These are phyloP conservation scores for Agrostemma githago DNA, from an alignment of 148 eudicot species.

Conservation along the genomic window DNA sequence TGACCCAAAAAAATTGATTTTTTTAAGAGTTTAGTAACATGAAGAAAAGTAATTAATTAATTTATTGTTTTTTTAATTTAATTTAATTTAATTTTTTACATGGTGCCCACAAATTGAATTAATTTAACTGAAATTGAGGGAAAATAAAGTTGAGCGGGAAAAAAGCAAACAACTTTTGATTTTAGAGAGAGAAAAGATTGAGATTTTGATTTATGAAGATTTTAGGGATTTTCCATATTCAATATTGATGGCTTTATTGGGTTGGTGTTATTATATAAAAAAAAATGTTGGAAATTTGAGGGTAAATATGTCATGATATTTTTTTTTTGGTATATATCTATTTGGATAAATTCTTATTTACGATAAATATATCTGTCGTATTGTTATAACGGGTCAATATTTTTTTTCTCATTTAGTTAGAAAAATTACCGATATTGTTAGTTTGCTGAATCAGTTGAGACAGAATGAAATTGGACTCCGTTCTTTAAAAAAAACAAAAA, in stretches of 20 bases:
- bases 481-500: too few relatives aligned
- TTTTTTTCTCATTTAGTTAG: too few relatives aligned
- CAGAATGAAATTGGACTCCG: too few relatives aligned
- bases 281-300: background rate
- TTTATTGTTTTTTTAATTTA: too few relatives aligned
- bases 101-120: slow-evolving; percentile 5
- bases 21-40: background rate
- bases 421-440: too few relatives aligned
- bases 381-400: too few relatives aligned
- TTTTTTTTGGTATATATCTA: too few relatives aligned
- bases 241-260: slow-evolving; percentile 29
- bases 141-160: slow-evolving; percentile 17
- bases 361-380: too few relatives aligned
- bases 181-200: background rate
- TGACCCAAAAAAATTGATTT: background rate
- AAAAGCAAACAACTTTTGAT: background rate
- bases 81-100: background rate
- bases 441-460: too few relatives aligned
- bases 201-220: slow-evolving; percentile 1
- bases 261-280: background rate
- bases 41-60: background rate
- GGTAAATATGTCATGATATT: background rate
- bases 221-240: slow-evolving; percentile 32
- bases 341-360: too few relatives aligned
- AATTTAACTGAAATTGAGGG: background rate